phyloP scores from a whole-genome alignment of 768 basidiomycete genomes.

The Termitomyces sp. region DNA sequence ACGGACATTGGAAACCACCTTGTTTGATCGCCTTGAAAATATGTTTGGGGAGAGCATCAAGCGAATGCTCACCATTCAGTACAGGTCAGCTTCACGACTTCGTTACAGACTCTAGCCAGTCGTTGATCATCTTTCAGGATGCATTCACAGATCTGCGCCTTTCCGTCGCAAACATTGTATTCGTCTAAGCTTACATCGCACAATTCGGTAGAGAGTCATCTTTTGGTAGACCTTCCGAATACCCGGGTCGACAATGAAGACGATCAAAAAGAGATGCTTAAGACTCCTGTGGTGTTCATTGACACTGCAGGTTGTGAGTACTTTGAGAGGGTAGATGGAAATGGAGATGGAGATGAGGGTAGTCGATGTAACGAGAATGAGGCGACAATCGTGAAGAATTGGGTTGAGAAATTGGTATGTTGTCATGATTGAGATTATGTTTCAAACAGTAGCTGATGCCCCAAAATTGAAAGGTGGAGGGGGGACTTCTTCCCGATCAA shows the following conservation, averaged over 20 bases:
- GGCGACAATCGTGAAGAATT: conserved; percentile 74
- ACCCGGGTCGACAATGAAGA: conserved; percentile 49
- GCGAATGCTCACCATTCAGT: conserved; percentile 85
- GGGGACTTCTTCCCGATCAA: conserved; percentile 59
- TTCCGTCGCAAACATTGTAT: conserved; percentile 84
- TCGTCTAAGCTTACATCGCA: conserved; percentile 64
- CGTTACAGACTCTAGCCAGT: neutral
- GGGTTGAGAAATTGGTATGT: conserved; percentile 73
- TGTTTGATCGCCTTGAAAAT: conserved; percentile 87
- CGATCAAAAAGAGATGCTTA: conserved; percentile 65
- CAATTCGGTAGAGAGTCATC: conserved; percentile 61
- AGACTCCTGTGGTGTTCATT: conserved; percentile 82
- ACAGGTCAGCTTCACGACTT: conserved; percentile 45
- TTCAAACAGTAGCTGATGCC: neutral
- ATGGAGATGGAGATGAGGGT: conserved; percentile 80
- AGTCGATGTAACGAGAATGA: conserved; percentile 95
- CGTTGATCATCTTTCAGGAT: conserved; percentile 44
- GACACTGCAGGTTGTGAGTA: conserved; percentile 95
- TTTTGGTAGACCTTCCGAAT: conserved; percentile 66
- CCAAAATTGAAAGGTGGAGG: conserved; percentile 37
- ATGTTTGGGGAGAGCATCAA: conserved; percentile 86
- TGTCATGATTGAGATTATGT: neutral
- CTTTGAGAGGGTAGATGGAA: conserved; percentile 76
- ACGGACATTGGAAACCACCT: conserved; percentile 74
- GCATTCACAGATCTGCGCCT: conserved; percentile 80